Base-by-base conservation (phyloP, 1,284 basidiomycete species). In the Stereum hirsutum region DNA sequence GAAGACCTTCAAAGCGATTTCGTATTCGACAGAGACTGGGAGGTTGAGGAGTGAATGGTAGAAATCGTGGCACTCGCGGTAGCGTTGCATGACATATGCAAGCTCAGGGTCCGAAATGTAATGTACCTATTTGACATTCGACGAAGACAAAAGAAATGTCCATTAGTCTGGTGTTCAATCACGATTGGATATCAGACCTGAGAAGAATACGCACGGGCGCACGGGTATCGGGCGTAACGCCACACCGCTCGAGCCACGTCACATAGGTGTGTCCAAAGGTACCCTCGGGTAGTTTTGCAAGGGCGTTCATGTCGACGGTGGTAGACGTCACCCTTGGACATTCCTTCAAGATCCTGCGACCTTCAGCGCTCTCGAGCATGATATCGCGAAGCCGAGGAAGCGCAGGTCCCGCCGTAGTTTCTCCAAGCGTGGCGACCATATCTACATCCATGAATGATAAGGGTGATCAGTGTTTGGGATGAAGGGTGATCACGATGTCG, bases 51-150 rank as follows among this genome's bases (percentile, higher is more conserved):
- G 75, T 47, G 89, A 84, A 57, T 98, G 95, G 60, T 96, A 96
- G 55, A 96, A 85, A 65, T 98, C 91, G 64, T 98, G 95, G 52
- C 89, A 95, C 66, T 99, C 94, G 30, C 96, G 86, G 61, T 99
- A 99, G 34, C 96, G 84, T 54, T 96, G 91, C 84, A 99, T 93
- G 44, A 98, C 90, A 61, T 97, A 96, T 23, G 93, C 93, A 10
- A 95, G 75, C 54, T 93, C 90, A 1, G 91, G 89, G 52, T 95
- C 91, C 56, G 89, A 78, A 52, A 99, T 88, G 60, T 97, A 98
- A 52, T 85, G 87, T 4, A 96, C 91, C 91, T 88, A 72, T 30
- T 20, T 25, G 19, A 23, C 14, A 35, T n/a, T n/a, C n/a, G n/a
- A n/a, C n/a, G n/a, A n/a, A n/a, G n/a, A n/a, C n/a, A n/a, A n/a